A percentile compares a stretch with the other conserved stretches of the same genome.
Conservation (phyloP, 2,329 filamentous ascomycete species). For the Botrytis fabae region DNA sequence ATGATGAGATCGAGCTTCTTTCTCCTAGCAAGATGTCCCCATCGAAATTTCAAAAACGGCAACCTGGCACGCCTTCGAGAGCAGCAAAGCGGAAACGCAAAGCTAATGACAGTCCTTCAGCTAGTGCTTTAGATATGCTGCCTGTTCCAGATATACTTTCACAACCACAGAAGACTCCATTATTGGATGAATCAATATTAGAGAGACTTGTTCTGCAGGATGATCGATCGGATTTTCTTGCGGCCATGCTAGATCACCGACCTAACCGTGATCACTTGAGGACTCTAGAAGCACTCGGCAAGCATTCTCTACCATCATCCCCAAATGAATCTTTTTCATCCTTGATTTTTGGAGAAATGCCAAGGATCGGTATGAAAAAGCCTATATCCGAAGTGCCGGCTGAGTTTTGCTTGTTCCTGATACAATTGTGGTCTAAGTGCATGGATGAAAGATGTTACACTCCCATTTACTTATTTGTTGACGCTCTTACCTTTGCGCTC, state of each 20-base stretch:
- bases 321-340: constrained; percentile 62
- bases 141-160: constrained; percentile 29
- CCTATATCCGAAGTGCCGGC: constrained; percentile 55
- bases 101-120: constrained; percentile 61
- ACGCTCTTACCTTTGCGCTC: constrained; percentile 64
- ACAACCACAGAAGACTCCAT: constrained; percentile 18
- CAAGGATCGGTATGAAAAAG: constrained; percentile 53
- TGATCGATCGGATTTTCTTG: constrained; percentile 44
- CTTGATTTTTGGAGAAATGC: constrained; percentile 66
- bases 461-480: constrained; percentile 65
- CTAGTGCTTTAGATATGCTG: constrained; percentile 51
- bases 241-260: constrained; percentile 41
- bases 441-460: constrained; percentile 60
- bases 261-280: constrained; percentile 53
- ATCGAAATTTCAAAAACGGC: constrained; percentile 44
- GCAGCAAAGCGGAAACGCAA: constrained; percentile 67
- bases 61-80: constrained; percentile 59
- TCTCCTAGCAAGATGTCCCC: constrained; percentile 53
- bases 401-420: constrained; percentile 63
- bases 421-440: constrained; percentile 69
- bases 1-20: constrained; percentile 49
- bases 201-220: constrained; percentile 45
- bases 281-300: constrained; percentile 67
- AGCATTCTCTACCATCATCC: constrained; percentile 65
- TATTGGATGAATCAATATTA: constrained; percentile 41